These are phyloP conservation scores for Sarocladiaceae sp. DNA, from an alignment of 2,329 filamentous ascomycete genomes.

Conservation along the genomic window DNA sequence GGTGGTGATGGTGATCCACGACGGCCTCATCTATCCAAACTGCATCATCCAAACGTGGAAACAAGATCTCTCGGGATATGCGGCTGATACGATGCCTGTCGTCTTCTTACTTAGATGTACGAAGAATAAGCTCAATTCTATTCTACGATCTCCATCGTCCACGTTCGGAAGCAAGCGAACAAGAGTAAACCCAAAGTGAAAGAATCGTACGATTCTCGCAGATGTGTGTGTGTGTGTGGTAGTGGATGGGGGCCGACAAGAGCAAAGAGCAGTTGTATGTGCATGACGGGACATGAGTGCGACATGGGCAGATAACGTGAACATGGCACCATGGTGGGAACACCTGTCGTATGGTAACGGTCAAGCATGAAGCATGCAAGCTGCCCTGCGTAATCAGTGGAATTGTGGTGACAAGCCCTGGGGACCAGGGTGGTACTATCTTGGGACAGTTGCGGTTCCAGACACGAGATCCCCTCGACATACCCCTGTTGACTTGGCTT, in stretches of 20 bases:
- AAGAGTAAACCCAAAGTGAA: conserved; percentile 10
- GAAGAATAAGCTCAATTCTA: too few species aligned
- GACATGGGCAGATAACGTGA: too few species aligned
- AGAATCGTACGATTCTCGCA: conserved; percentile 8
- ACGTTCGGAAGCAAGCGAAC: conserved; percentile 7
- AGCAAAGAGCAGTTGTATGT: background rate
- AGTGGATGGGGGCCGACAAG: background rate
- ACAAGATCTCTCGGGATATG: conserved; percentile 4
- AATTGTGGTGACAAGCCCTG: background rate
- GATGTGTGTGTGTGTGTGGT: background rate
- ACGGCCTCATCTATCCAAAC: conserved; percentile 1
- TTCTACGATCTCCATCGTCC: too few species aligned
- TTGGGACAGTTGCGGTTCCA: conserved; percentile 8
- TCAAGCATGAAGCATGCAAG: too few species aligned
- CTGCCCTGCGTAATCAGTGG: background rate
- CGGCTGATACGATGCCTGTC: too few species aligned
- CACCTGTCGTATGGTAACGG: conserved; percentile 3
- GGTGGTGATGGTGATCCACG: conserved; percentile 4
- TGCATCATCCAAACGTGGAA: conserved; percentile 8
- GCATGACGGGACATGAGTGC: too few species aligned
- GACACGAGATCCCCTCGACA: background rate
- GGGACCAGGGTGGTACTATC: background rate
- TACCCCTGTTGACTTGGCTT: too few species aligned
- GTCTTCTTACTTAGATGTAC: too few species aligned
- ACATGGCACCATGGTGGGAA: conserved; percentile 4